Conservation (phyloP, 75 land plant genomes). For the Cunninghamia lanceolata region DNA sequence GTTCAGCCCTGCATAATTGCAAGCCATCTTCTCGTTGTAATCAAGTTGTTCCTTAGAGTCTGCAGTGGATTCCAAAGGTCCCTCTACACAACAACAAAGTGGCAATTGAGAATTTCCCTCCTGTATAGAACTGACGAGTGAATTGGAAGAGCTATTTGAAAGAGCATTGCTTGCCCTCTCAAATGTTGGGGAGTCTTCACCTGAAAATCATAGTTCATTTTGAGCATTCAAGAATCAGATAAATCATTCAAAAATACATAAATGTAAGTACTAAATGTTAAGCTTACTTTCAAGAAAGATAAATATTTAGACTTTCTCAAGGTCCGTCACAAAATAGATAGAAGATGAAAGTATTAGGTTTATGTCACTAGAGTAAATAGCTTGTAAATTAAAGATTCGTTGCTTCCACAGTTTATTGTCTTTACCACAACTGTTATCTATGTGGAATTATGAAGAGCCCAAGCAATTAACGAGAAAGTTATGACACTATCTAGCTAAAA, state of each 20-base stretch:
- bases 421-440: too few species aligned
- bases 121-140: neutral
- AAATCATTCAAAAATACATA: neutral
- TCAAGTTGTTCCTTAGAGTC: neutral
- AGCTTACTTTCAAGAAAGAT: neutral
- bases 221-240: neutral
- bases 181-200: neutral
- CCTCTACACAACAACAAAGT: neutral
- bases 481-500: neutral
- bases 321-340: too few species aligned
- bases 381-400: too few species aligned
- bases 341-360: neutral
- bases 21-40: neutral
- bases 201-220: neutral
- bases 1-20: neutral
- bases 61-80: slow-evolving; percentile 7
- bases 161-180: neutral
- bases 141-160: neutral
- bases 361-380: too few species aligned
- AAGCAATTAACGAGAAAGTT: too few species aligned
- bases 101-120: neutral
- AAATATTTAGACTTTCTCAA: too few species aligned
- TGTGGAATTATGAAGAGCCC: too few species aligned
- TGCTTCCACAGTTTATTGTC: too few species aligned
- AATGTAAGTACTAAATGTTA: neutral